Percentiles rank a stretch among this genome's conserved stretches.
These are phyloP conservation scores for Aspergillus quadrilineatus DNA, from an alignment of 2,329 filamentous ascomycete species.

Conservation along the genomic window DNA sequence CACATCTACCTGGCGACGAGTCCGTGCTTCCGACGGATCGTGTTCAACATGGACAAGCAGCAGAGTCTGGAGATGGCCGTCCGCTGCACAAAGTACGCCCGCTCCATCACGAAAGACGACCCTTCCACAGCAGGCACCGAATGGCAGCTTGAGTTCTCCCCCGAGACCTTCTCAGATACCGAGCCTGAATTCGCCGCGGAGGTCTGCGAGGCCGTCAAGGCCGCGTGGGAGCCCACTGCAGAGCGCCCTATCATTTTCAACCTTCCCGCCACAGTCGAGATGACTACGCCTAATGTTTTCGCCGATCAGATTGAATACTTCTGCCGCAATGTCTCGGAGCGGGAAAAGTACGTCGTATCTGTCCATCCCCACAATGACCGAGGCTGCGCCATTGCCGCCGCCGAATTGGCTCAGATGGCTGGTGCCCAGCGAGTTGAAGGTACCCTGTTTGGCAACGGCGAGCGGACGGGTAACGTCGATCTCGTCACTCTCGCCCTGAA, in stretches of 20 bases:
- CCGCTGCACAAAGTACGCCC: conserved; percentile 79
- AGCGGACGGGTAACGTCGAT: conserved; percentile 93
- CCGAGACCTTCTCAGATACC: conserved; percentile 79
- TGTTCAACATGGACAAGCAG: conserved; percentile 84
- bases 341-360: conserved; percentile 84
- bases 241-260: conserved; percentile 93
- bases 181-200: conserved; percentile 76
- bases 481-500: conserved; percentile 90
- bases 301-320: conserved; percentile 97
- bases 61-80: conserved; percentile 79
- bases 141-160: conserved; percentile 52
- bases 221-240: conserved; percentile 79
- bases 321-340: conserved; percentile 76
- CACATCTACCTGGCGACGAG: conserved; percentile 96
- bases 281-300: conserved; percentile 91
- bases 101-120: conserved; percentile 83
- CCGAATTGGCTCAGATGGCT: conserved; percentile 93
- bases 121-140: conserved; percentile 57
- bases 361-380: conserved; percentile 95
- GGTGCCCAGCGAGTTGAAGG: conserved; percentile 93
- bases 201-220: conserved; percentile 91
- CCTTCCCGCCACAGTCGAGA: conserved; percentile 91
- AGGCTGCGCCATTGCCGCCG: conserved; percentile 83
- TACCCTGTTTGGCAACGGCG: conserved; percentile 90
- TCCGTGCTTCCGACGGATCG: conserved; percentile 88